Base-by-base conservation (phyloP, 331 rosid genomes). In the Telfairia occidentalis region DNA sequence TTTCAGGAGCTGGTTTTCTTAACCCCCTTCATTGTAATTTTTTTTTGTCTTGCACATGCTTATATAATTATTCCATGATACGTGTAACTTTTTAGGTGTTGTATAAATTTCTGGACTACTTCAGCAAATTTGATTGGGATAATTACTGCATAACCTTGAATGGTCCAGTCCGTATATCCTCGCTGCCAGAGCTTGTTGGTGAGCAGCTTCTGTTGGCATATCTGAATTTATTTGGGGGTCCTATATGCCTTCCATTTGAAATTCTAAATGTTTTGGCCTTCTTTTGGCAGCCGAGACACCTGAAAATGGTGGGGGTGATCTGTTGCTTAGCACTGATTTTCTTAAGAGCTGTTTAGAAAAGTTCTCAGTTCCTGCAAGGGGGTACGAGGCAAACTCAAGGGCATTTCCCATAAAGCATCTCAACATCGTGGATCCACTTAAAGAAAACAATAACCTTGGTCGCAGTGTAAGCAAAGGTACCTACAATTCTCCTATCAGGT, bases 101-200 rank as follows among this genome's bases (percentile, higher is more conserved):
- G 53, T 93, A 86, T 72, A 88, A 88, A 81, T 93, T 93, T 87
- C 85, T 93, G 90, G 90, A 89, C 81, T 91, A 93, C 83, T 93
- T 93, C 76, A 88, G 98, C 87, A 93, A 86, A 78, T 93, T 93
- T 82, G 97, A 93, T 75, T 93, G 98, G 98, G 98, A 93, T 77
- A 89, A 83, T 78, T 93, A 88, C 82, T 93, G 96, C 70, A 86
- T 93, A 76, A 91, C 96, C 90, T 86, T 93, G 88, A 86, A 85
- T 79, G 98, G 98, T 78, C 97, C 97, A 11, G 96, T 91, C 78
- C 82, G 85, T 71, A 82, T 85, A 85, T 89, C 97, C 71, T 91
- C 94, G 38, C 86, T 86, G 64, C 90, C 96, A 13, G 92, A 91
- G 72, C 81, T 88, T 79, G 81, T 76, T 75, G 91, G 98, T 93